A percentile compares a stretch with the other conserved stretches of the same genome.
Conservation (phyloP, 2,329 filamentous ascomycete genomes). For the Exophiala calicioides region DNA sequence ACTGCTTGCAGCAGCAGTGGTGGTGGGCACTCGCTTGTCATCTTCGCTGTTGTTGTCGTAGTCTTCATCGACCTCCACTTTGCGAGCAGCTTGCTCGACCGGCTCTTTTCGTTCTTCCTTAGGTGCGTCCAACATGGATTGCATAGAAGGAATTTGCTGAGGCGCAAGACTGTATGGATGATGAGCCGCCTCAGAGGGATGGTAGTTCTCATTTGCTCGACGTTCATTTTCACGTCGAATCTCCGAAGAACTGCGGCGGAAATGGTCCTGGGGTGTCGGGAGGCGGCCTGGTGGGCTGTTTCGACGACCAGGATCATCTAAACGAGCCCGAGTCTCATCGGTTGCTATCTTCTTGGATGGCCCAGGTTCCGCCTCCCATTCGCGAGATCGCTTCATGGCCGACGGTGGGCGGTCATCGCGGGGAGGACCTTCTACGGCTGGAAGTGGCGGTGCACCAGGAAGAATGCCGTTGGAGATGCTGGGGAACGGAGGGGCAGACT, state of each 20-base stretch:
- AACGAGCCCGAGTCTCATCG: constrained; percentile 80
- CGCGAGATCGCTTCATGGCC: constrained; percentile 78
- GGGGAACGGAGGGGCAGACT: constrained; percentile 68
- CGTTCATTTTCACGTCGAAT: constrained; percentile 64
- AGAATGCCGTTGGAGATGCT: constrained; percentile 70
- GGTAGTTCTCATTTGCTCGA: constrained; percentile 75
- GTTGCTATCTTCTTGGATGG: constrained; percentile 78
- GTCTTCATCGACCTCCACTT: constrained; percentile 96
- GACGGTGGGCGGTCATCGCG: constrained; percentile 75
- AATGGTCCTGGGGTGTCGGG: constrained; percentile 70
- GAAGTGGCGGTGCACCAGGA: constrained; percentile 41
- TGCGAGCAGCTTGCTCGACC: constrained; percentile 83
- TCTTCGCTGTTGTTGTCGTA: constrained; percentile 95
- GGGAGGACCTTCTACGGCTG: constrained; percentile 67
- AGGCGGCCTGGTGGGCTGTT: constrained; percentile 57
- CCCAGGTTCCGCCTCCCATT: constrained; percentile 83
- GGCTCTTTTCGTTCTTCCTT: constrained; percentile 60
- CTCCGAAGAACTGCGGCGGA: constrained; percentile 73
- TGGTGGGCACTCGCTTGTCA: constrained; percentile 54
- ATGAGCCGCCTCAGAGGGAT: constrained; percentile 89
- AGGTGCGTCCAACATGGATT: constrained; percentile 55
- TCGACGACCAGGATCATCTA: constrained; percentile 81
- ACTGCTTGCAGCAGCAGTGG: constrained; percentile 18
- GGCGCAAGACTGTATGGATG: constrained; percentile 68
- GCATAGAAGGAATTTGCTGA: constrained; percentile 56